A percentile compares a stretch with the other conserved stretches of the same genome.
Conservation (phyloP, 2,329 filamentous ascomycete genomes). For the Claviceps cyperi region DNA sequence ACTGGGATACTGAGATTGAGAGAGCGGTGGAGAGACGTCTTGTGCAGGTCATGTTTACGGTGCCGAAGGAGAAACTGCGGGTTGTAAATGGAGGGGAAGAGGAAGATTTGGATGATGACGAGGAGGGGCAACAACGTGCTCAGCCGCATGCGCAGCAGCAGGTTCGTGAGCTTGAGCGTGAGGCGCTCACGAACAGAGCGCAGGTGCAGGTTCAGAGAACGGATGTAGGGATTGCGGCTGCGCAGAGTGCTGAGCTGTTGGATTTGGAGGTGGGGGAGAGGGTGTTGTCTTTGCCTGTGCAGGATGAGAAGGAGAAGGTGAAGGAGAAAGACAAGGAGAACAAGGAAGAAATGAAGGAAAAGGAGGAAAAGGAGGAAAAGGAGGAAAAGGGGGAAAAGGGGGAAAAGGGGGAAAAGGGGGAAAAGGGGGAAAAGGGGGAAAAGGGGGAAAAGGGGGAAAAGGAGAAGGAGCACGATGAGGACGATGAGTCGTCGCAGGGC, state of each 20-base stretch:
- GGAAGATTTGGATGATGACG: background rate
- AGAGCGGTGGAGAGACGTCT: constrained; percentile 53
- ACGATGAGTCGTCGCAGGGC: background rate
- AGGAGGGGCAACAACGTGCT: too few species aligned
- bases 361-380: background rate
- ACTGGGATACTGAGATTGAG: constrained; percentile 72
- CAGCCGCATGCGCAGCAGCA: too few species aligned
- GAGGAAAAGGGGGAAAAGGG: background rate
- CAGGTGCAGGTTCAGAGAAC: too few species aligned
- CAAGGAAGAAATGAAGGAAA: too few species aligned
- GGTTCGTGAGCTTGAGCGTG: too few species aligned
- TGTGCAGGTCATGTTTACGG: constrained; percentile 84
- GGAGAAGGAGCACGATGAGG: constrained; percentile 7
- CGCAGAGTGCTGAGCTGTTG: too few species aligned
- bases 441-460: background rate
- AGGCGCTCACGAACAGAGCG: too few species aligned
- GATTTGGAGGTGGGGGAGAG: too few species aligned
- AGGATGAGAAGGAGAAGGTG: too few species aligned
- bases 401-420: background rate
- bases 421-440: background rate
- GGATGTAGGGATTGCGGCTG: too few species aligned
- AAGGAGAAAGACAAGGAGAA: background rate
- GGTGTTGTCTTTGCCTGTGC: too few species aligned
- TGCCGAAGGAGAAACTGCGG: constrained; percentile 69
- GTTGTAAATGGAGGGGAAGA: constrained; percentile 71